Conservation (phyloP, 2,329 filamentous ascomycete genomes). For the Fusarium albosuccineum region DNA sequence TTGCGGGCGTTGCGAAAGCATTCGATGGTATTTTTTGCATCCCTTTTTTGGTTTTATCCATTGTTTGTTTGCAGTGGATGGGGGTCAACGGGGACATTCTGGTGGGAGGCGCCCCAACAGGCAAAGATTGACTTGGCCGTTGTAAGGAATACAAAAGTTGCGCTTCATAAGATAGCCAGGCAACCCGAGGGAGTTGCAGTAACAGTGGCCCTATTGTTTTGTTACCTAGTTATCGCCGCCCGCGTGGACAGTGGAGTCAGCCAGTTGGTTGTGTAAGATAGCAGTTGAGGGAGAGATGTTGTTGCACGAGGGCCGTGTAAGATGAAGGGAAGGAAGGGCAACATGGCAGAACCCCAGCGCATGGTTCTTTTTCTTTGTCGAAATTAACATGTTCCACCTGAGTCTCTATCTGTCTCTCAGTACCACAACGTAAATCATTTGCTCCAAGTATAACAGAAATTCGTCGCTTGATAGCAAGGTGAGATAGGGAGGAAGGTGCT, state of each 20-base stretch:
- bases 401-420: too few species aligned
- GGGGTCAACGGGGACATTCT: slow-evolving; percentile 8
- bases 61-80: background rate
- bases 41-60: slow-evolving; percentile 1
- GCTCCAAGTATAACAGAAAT: too few species aligned
- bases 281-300: background rate
- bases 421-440: background rate
- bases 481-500: background rate
- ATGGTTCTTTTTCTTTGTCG: too few species aligned
- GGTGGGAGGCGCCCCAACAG: slow-evolving; percentile 21
- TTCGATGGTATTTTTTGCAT: slow-evolving; percentile 31
- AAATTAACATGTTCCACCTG: too few species aligned
- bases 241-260: background rate
- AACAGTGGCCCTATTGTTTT: background rate
- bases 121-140: slow-evolving; percentile 40
- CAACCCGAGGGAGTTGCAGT: background rate
- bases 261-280: slow-evolving; percentile 1
- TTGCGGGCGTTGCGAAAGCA: slow-evolving; percentile 43
- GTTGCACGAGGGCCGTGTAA: background rate
- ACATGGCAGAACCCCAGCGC: too few species aligned
- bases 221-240: slow-evolving; percentile 10
- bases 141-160: slow-evolving; percentile 43
- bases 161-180: slow-evolving; percentile 21
- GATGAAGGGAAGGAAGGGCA: background rate
- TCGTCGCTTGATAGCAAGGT: too few species aligned